Base-by-base conservation (phyloP, 2,329 filamentous ascomycete genomes). In the Hymenoscyphus albidus region DNA sequence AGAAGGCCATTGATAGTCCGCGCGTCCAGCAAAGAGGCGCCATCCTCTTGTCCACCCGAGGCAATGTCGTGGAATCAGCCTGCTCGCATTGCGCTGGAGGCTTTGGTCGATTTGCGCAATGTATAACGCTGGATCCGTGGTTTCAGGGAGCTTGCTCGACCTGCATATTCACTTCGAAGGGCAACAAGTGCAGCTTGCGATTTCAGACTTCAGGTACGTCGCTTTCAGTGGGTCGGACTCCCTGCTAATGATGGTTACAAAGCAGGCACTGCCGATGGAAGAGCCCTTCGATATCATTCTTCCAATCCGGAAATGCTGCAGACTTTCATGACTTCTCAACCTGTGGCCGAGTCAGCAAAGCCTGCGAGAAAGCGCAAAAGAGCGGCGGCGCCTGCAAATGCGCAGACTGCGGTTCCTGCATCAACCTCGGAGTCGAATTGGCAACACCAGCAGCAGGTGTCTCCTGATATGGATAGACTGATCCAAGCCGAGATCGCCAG, bases 71-170 rank as follows among this genome's bases (percentile, higher is more conserved):
- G 39, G 27, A 57, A 14, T 39, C 55, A 9, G 64, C 70, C 10
- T 74, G 71, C 60, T 62, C 62, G 2, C 70, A 70, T 61, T 74
- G 72, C 61, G 65, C 68, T 7, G 58, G 58, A 12, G 70, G 70
- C 9, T 69, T 65, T 64, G 71, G 71, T 2, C 62, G 70, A 10
- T 73, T 74, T 42, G 65, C 68, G 16, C 39, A 68, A 9, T 74
- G 72, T 57, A 67, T 73, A 22, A 69, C 67, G 2, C 16, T 72
- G 61, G 65, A 68, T 7, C 51, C 67, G 40, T 74, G 69, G 69
- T 74, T 71, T 64, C 68, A 71, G 35, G 72, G 72, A 40, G 70
- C 70, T 22, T 74, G 71, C 62, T 62, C 67, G 18, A 66, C 68
- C 48, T 74, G 72, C 59, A 67, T 70, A 5, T 73, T 72, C 57